These are phyloP conservation scores for Paecilomyces fulvus DNA, from an alignment of 2,329 filamentous ascomycete species.

Conservation along the genomic window DNA sequence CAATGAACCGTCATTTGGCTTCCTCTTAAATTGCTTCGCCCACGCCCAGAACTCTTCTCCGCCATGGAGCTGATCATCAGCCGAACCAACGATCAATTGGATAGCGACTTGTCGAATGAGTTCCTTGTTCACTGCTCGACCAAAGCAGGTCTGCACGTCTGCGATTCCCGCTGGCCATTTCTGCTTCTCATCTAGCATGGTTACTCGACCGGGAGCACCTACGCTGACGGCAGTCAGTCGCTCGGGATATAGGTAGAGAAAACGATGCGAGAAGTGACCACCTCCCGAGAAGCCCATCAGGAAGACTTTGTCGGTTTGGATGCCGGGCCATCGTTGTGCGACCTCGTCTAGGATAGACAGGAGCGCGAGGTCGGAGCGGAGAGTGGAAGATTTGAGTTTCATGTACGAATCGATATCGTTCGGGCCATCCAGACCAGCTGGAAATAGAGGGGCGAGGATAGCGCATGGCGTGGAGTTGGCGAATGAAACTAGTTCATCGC, in stretches of 20 bases:
- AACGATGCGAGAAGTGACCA: constrained; percentile 24
- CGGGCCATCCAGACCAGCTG: constrained; percentile 19
- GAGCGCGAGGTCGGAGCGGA: constrained; percentile 19
- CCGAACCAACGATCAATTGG: neutral
- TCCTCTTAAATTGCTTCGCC: neutral
- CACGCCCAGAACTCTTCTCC: neutral
- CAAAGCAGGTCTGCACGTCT: constrained; percentile 7
- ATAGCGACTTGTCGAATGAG: constrained; percentile 5
- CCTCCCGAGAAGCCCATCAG: constrained; percentile 24
- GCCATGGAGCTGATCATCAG: neutral
- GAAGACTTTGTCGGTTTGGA: constrained; percentile 18
- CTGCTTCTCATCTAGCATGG: constrained; percentile 12
- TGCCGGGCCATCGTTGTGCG: constrained; percentile 17
- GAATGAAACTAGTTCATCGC: constrained; percentile 9
- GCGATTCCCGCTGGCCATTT: constrained; percentile 12
- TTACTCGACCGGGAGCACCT: constrained; percentile 22
- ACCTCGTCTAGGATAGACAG: constrained; percentile 24
- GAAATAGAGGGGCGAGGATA: constrained; percentile 22
- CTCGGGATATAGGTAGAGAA: constrained; percentile 25
- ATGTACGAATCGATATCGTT: constrained; percentile 23
- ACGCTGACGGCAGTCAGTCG: constrained; percentile 18
- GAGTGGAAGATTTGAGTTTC: constrained; percentile 11
- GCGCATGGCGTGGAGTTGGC: constrained; percentile 18
- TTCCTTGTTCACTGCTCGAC: constrained; percentile 5
- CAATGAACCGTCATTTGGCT: neutral